Evolutionary conservation across 2,329 filamentous ascomycete species (phyloP), one percentile per base, ranked within the genome.

Genomic region (Colletotrichum eremochloae): DNA sequence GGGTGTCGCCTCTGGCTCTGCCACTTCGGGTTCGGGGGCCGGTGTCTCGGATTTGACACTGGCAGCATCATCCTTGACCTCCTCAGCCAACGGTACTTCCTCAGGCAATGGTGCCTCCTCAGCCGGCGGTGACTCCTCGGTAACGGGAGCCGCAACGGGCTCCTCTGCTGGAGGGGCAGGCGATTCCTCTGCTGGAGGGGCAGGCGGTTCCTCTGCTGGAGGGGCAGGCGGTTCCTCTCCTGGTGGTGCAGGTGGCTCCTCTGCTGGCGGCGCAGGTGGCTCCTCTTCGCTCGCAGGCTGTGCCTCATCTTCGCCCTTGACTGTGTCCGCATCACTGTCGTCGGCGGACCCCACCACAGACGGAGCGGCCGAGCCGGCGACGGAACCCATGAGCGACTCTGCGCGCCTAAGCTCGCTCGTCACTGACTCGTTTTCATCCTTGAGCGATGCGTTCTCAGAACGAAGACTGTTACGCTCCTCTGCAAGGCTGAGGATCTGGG

Each of bases 341-440:
- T 67, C 55, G 5, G 38, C 18, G 4, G 63, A 65, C 11, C 63
- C 29, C 20, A 63, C 18, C 38, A 68, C 69, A 12, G 63, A 71
- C 11, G 68, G 48, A 2, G 69, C 46, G 1, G 18, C 50, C 14
- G 62, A 72, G 24, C 65, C 58, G 18, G 65, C 60, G 24, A 67
- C 40, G 14, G 69, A 72, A 11, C 69, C 69, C 50, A 72, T 64
- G 31, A 72, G 58, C 14, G 69, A 72, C 69, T 72, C 69, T 12
- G 69, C 65, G 9, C 69, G 69, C 14, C 66, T 42, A 38, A 72
- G 69, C 36, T 72, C 69, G 40, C 69, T 72, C 5, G 65, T 71
- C 50, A 74, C 71, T 5, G 70, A 67, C 14, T 73, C 66, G 29
- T 73, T 71, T 29, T 74, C 73, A 4, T 74, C 73, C 52, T 52